Conservation (phyloP, 345 rosid genomes). For the Noccaea caerulescens region DNA sequence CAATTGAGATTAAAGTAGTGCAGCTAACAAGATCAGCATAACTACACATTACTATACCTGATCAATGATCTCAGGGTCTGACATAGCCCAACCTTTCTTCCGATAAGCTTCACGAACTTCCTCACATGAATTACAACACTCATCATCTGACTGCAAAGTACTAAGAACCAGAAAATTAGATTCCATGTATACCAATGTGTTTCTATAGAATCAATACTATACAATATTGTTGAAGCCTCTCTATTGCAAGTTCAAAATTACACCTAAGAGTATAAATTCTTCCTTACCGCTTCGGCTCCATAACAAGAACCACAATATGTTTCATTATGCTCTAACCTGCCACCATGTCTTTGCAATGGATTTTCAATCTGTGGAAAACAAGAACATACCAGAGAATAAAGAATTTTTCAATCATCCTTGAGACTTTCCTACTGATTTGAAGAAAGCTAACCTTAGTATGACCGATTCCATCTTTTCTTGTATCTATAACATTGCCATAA, state of each 20-base stretch:
- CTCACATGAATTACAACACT: conserved; percentile 84
- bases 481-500: conserved; percentile 72
- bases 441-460: conserved; percentile 71
- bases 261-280: not conserved
- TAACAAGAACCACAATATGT: conserved; percentile 88
- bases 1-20: not conserved
- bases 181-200: not conserved
- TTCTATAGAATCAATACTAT: not conserved
- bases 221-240: not conserved
- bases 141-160: conserved; percentile 67
- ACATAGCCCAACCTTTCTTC: conserved; percentile 79
- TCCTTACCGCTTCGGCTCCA: conserved; percentile 79
- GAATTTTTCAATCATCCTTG: not conserved
- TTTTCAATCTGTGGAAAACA: conserved; percentile 64
- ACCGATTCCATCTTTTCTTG: conserved; percentile 77
- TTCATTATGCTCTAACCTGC: conserved; percentile 91
- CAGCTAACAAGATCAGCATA: not conserved
- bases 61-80: conserved; percentile 74
- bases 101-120: conserved; percentile 91
- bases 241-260: not conserved
- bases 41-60: conserved; percentile 52
- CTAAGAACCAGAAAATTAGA: not conserved
- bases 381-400: conserved; percentile 20
- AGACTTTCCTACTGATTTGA: not conserved
- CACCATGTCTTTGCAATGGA: conserved; percentile 91